Evolutionary conservation across 257 asterid species (phyloP), one percentile per base, ranked within the genome.

Genomic region (Rauvolfia tetraphylla): DNA sequence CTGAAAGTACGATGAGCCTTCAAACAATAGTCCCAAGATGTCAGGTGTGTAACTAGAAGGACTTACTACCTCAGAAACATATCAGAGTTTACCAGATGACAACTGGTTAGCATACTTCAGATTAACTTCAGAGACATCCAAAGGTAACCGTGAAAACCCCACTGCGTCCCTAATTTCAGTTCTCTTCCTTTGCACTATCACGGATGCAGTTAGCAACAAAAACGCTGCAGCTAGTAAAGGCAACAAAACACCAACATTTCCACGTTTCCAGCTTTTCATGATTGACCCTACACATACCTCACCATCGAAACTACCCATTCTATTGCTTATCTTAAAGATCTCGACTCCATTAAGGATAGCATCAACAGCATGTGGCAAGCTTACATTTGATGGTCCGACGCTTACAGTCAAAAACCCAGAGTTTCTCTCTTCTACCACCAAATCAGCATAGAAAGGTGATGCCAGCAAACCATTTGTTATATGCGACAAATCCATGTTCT

Each of bases 371-470:
- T 56, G 91, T 0, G 96, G 82, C 71, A 73, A 69, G 82, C 97
- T 91, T 81, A 48, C 73, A 67, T 82, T 89, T 0, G 98, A 92
- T 1, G 98, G 97, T 34, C 99, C 98, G 39, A 95, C 90, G 27
- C 93, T 79, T 75, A 95, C 82, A 13, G 80, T 82, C 79, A 95
- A 68, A 38, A 78, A 73, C 70, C 84, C 87, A 0, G 86, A 83
- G 81, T 72, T 82, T 42, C 65, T 76, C 54, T 68, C 88, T 33
- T 88, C 88, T 49, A 91, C 91, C 23, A 93, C 84, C 46, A 91
- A 88, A 84, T 95, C 99, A 74, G 97, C 95, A 79, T 91, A 95
- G 78, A 91, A 95, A 1, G 99, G 99, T 0, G 99, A 91, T 10
- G 99, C 99, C 83, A 95, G 65, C 63, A 77, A 65, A 46, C 83